Evolutionary conservation across 306 rosid genomes (phyloP).

Genomic region (Rosa lucieae): DNA sequence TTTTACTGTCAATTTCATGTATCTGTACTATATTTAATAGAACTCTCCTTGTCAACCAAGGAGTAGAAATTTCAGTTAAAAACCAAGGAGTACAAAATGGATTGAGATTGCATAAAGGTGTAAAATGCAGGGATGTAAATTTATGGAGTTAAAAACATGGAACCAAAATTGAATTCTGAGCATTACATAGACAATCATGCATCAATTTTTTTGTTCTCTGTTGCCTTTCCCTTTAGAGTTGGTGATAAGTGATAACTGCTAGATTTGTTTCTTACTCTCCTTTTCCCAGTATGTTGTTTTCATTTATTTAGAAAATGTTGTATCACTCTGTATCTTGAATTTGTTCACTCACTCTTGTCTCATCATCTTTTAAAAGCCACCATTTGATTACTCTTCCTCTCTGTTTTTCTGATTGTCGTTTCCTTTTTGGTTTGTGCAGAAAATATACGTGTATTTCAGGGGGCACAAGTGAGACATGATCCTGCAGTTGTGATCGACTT

Average conservation of each 20-base stretch:
- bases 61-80: not conserved
- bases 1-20: not conserved
- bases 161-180: not conserved
- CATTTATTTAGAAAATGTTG: not conserved
- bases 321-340: not conserved
- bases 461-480: constrained; percentile 66
- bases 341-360: not conserved
- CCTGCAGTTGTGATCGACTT: constrained; percentile 22
- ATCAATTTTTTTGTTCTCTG: not conserved
- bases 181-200: not conserved
- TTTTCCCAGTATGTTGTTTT: not conserved
- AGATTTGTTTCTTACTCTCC: not conserved
- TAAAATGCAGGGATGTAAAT: not conserved
- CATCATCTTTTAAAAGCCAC: not conserved
- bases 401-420: not conserved
- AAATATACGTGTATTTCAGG: constrained; percentile 87
- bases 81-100: not conserved
- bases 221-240: not conserved
- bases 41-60: not conserved
- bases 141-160: not conserved
- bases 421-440: constrained; percentile 56
- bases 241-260: not conserved
- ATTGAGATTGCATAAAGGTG: not conserved
- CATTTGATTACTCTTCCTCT: not conserved
- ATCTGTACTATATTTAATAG: not conserved